A percentile compares a stretch with the other conserved stretches of the same genome.
These are phyloP conservation scores for Cercospora sp. DNA, from an alignment of 2,329 filamentous ascomycete genomes.

Conservation along the genomic window DNA sequence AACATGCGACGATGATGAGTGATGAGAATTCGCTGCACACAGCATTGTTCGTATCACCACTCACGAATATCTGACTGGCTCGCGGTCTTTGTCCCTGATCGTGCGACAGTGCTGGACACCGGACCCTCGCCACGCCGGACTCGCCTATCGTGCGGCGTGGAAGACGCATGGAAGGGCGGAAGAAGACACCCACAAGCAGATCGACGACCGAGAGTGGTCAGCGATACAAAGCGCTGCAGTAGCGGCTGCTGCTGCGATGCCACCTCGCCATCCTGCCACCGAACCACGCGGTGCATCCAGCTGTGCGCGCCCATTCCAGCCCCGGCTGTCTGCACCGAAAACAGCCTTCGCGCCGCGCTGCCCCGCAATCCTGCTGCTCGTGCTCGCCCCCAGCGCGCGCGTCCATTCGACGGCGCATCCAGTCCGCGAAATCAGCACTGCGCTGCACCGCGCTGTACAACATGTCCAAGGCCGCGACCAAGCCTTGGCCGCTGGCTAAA, in stretches of 20 bases:
- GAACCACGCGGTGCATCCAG: neutral
- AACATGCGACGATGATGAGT: neutral
- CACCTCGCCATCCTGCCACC: neutral
- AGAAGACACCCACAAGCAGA: neutral
- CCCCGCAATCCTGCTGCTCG: conserved; percentile 6
- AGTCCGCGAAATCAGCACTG: neutral
- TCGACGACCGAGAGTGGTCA: neutral
- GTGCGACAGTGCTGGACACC: neutral
- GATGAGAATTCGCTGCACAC: neutral
- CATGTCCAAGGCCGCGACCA: neutral
- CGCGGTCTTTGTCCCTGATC: neutral
- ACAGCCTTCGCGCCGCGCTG: neutral
- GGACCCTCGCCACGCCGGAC: neutral
- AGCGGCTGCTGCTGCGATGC: neutral
- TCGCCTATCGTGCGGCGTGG: neutral
- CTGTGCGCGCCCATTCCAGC: neutral
- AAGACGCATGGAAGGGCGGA: conserved; percentile 5
- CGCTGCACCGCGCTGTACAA: neutral
- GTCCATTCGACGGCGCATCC: neutral
- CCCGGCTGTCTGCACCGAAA: neutral
- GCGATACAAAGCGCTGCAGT: neutral
- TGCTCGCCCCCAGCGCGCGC: neutral
- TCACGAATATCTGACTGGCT: neutral
- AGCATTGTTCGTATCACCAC: neutral
- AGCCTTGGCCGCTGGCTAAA: neutral